phyloP scores from a whole-genome alignment of 2,329 filamentous ascomycete genomes.

The Graphilbum ipis-grandicollis region DNA sequence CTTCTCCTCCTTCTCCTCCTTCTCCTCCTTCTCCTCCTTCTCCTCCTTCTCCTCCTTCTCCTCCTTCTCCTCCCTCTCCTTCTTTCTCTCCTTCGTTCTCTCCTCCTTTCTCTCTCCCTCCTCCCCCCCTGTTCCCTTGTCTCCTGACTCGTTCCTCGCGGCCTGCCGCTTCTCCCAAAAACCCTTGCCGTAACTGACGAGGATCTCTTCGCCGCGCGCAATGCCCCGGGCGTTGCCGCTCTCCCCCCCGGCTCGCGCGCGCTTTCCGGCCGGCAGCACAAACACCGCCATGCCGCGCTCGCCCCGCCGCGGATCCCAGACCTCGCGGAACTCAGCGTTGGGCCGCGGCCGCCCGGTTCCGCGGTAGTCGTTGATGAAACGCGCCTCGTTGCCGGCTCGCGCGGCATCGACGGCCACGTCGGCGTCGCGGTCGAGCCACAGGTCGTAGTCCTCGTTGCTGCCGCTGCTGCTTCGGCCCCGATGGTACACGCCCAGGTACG shows the following conservation, averaged over 20 bases:
- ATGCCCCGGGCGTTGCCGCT: constrained; percentile 17
- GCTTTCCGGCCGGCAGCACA: constrained; percentile 29
- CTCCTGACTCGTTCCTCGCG: constrained; percentile 11
- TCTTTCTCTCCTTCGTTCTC: too few species aligned
- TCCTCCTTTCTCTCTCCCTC: too few species aligned
- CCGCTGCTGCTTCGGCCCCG: constrained; percentile 12
- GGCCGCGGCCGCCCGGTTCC: constrained; percentile 29
- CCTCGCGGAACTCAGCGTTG: constrained; percentile 41
- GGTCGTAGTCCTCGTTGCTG: constrained; percentile 40
- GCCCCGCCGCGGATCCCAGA: constrained; percentile 33
- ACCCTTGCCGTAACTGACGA: constrained; percentile 51
- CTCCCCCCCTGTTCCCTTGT: too few species aligned
- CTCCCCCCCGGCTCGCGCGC: constrained; percentile 4
- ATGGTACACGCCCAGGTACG: constrained; percentile 44
- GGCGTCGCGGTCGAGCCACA: constrained; percentile 40
- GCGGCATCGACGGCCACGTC: constrained; percentile 44
- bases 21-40: too few species aligned
- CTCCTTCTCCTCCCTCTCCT: too few species aligned
- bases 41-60: too few species aligned
- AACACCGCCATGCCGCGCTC: constrained; percentile 41
- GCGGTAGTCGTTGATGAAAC: constrained; percentile 51
- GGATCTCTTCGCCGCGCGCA: constrained; percentile 42
- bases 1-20: too few species aligned
- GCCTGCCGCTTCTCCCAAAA: constrained; percentile 39
- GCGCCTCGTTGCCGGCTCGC: constrained; percentile 40